Percentiles rank a stretch among this genome's conserved stretches.
phyloP scores from a whole-genome alignment of 2,329 filamentous ascomycete genomes.

The Colletotrichum sp. region DNA sequence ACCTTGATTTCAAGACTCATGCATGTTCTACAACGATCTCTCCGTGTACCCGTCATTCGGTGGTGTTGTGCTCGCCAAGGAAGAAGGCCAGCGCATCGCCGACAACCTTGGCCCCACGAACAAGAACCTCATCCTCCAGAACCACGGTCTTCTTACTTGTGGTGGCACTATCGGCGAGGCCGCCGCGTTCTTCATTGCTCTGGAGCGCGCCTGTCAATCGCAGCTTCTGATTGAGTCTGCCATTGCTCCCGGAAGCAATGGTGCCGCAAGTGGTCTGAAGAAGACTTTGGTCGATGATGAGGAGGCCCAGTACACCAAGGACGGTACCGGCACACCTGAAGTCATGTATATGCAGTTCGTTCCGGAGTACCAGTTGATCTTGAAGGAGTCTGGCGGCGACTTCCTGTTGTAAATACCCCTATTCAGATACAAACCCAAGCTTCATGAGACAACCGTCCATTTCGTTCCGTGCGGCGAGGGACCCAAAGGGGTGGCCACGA shows the following conservation, averaged over 20 bases:
- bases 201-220: conserved; percentile 71
- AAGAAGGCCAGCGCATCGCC: conserved; percentile 69
- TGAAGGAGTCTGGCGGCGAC: conserved; percentile 33
- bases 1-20: conserved; percentile 47
- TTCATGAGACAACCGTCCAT: fast-evolving
- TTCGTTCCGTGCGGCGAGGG: background rate
- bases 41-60: conserved; percentile 64
- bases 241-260: conserved; percentile 17
- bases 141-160: conserved; percentile 73
- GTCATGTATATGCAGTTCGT: conserved; percentile 40
- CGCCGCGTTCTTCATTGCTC: conserved; percentile 68
- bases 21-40: conserved; percentile 66
- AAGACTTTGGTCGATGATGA: conserved; percentile 44
- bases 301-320: conserved; percentile 39
- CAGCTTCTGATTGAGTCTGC: conserved; percentile 73
- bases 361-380: conserved; percentile 33
- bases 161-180: conserved; percentile 75
- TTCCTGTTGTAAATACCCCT: conserved; percentile 27
- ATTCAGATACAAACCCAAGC: background rate
- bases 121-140: conserved; percentile 68
- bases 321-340: conserved; percentile 26
- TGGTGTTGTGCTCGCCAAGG: conserved; percentile 56
- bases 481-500: fast-evolving
- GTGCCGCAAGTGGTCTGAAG: conserved; percentile 26
- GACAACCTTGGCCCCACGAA: conserved; percentile 60